Evolutionary conservation across 2,329 filamentous ascomycete species (phyloP).

Genomic region (Fusarium udum): DNA sequence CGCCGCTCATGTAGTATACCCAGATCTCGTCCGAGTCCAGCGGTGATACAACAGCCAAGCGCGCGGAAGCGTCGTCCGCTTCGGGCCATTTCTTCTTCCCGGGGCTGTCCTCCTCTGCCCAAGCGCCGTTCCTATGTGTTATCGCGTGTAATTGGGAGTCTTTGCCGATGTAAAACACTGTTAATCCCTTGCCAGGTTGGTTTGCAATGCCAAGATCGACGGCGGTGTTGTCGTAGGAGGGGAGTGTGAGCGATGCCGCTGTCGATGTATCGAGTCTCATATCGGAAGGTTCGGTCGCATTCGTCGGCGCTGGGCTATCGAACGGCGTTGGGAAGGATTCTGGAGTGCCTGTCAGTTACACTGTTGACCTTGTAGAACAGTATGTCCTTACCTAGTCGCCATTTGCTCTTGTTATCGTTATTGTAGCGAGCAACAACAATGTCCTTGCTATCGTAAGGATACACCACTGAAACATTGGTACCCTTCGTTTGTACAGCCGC

Average conservation of each 20-base stretch:
- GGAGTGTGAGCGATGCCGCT: background rate
- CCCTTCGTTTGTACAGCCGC: constrained; percentile 11
- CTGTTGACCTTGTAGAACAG: fast-evolving
- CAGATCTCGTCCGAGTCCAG: constrained; percentile 13
- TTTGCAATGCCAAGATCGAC: background rate
- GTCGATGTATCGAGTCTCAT: constrained; percentile 12
- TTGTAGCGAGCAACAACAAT: constrained; percentile 12
- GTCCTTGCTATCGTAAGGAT: constrained; percentile 27
- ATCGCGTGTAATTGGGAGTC: constrained; percentile 9
- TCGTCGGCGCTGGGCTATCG: constrained; percentile 24
- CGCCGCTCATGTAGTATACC: constrained; percentile 24
- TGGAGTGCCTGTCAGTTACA: background rate
- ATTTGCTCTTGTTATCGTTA: constrained; percentile 21
- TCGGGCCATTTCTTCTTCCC: constrained; percentile 17
- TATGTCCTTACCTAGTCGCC: constrained; percentile 1
- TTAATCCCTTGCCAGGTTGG: background rate
- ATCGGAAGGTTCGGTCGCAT: constrained; percentile 12
- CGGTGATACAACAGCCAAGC: constrained; percentile 18
- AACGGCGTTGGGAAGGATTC: constrained; percentile 27
- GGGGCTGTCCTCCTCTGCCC: background rate
- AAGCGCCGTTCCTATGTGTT: background rate
- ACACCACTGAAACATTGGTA: constrained; percentile 28
- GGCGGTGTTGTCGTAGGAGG: background rate
- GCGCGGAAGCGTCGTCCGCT: constrained; percentile 10
- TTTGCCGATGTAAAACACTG: constrained; percentile 20